Percentiles rank a stretch among this genome's conserved stretches.
Evolutionary conservation across 768 basidiomycete species (phyloP).

Genomic region (Pisolithus sp.): DNA sequence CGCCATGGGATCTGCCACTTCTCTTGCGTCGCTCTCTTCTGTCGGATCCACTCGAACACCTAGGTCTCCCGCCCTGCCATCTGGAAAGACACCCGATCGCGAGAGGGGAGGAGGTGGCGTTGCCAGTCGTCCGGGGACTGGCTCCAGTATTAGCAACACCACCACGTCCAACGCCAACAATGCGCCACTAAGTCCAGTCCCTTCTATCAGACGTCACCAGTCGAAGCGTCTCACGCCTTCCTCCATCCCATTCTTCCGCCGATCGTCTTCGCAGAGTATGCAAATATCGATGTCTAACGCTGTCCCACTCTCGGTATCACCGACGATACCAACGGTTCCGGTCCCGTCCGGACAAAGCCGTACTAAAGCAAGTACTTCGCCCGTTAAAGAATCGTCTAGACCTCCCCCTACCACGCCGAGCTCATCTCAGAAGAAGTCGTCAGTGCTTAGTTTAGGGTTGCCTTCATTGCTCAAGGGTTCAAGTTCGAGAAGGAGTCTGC

Average conservation of each 20-base stretch:
- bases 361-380: slow-evolving; percentile 41
- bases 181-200: slow-evolving; percentile 66
- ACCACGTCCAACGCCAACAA: slow-evolving; percentile 49
- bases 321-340: slow-evolving; percentile 47
- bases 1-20: slow-evolving; percentile 74
- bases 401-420: slow-evolving; percentile 50
- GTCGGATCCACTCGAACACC: slow-evolving; percentile 56
- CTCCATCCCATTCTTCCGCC: slow-evolving; percentile 90
- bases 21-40: slow-evolving; percentile 69
- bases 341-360: slow-evolving; percentile 34
- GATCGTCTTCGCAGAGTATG: slow-evolving; percentile 86
- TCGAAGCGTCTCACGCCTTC: slow-evolving; percentile 81
- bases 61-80: slow-evolving; percentile 35
- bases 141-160: slow-evolving; percentile 70
- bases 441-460: slow-evolving; percentile 72
- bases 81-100: slow-evolving; percentile 61
- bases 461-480: slow-evolving; percentile 77
- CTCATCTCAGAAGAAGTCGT: slow-evolving; percentile 71
- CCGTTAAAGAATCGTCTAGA: slow-evolving; percentile 47
- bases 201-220: slow-evolving; percentile 60
- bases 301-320: slow-evolving; percentile 38
- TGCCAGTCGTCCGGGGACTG: slow-evolving; percentile 65
- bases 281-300: slow-evolving; percentile 47
- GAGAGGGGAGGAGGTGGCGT: slow-evolving; percentile 27
- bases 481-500: slow-evolving; percentile 73